A percentile compares a stretch with the other conserved stretches of the same genome.
phyloP scores from a whole-genome alignment of 2,329 filamentous ascomycete species.

The Ophiostoma novo-ulmi region DNA sequence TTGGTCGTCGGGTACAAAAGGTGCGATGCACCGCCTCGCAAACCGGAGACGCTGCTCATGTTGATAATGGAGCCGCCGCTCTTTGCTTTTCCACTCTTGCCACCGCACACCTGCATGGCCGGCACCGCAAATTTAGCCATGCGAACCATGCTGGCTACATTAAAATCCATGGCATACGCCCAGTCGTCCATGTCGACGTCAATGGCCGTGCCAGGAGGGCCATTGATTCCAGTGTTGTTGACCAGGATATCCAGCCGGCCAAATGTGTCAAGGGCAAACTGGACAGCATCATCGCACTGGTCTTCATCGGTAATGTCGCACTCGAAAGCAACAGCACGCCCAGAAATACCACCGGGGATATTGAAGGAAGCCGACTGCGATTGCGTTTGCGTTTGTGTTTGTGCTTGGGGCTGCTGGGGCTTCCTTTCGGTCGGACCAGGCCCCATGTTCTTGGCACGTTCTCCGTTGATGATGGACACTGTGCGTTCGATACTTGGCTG shows the following conservation, averaged over 20 bases:
- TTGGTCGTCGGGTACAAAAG: constrained; percentile 39
- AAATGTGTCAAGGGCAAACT: neutral
- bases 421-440: neutral
- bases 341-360: neutral
- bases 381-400: too few relatives aligned
- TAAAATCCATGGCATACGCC: neutral
- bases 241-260: neutral
- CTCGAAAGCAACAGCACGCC: neutral
- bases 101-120: constrained; percentile 29
- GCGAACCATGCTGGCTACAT: neutral
- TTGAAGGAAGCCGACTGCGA: too few relatives aligned
- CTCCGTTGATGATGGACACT: neutral
- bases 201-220: neutral
- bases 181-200: neutral
- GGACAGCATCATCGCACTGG: neutral
- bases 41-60: constrained; percentile 56
- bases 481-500: neutral
- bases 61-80: constrained; percentile 50
- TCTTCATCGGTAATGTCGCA: neutral
- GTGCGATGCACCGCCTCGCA: constrained; percentile 43
- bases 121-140: neutral
- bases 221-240: neutral
- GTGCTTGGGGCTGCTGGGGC: too few relatives aligned
- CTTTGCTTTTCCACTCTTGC: constrained; percentile 41
- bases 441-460: neutral